Evolutionary conservation across 257 asterid species (phyloP).

Genomic region (Verbena officinalis): DNA sequence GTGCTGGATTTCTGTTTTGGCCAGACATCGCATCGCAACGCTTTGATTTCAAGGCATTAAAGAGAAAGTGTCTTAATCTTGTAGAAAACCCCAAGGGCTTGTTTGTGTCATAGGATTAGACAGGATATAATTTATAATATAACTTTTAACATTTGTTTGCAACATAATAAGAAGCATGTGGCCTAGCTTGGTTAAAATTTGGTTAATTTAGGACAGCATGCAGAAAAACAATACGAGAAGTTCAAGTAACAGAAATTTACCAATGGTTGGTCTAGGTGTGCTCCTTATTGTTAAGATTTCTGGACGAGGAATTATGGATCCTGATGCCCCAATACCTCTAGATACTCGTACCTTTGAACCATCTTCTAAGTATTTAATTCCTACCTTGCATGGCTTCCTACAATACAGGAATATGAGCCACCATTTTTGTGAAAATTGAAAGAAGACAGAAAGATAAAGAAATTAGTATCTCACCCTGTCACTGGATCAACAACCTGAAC

Average conservation of each 20-base stretch:
- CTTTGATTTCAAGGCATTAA: too few relatives aligned
- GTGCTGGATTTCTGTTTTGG: neutral
- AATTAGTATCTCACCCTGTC: constrained; percentile 58
- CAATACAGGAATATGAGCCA: constrained; percentile 33
- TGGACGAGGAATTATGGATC: constrained; percentile 85
- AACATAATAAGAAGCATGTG: too few relatives aligned
- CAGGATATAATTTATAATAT: too few relatives aligned
- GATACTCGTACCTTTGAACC: constrained; percentile 85
- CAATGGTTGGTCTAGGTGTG: constrained; percentile 83
- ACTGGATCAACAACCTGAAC: constrained; percentile 92
- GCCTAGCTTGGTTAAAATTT: too few relatives aligned
- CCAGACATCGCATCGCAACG: neutral
- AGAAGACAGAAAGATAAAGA: neutral
- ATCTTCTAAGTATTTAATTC: constrained; percentile 75
- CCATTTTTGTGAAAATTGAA: neutral
- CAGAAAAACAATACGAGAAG: neutral
- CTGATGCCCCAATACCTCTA: constrained; percentile 91
- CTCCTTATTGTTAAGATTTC: constrained; percentile 83
- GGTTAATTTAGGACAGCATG: neutral
- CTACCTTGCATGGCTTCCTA: constrained; percentile 89
- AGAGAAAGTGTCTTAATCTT: neutral
- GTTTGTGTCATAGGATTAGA: too few relatives aligned
- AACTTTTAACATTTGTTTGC: too few relatives aligned
- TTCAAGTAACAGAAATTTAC: constrained; percentile 45
- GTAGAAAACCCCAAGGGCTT: too few relatives aligned